Conservation (phyloP, 345 rosid genomes). For the Viola odorata region DNA sequence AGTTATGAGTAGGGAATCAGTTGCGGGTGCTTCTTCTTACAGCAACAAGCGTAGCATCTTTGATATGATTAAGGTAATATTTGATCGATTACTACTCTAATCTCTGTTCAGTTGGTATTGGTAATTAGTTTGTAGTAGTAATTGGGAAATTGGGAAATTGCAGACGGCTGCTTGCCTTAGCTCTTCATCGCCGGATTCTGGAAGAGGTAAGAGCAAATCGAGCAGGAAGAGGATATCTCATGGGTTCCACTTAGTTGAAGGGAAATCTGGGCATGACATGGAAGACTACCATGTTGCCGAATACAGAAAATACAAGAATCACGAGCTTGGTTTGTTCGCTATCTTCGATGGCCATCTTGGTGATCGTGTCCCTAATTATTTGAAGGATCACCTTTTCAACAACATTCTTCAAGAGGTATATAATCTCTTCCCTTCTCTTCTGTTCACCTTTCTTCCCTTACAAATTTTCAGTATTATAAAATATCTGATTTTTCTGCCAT, state of each 20-base stretch:
- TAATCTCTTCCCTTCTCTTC: background rate
- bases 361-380: slow-evolving; percentile 47
- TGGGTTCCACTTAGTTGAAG: slow-evolving; percentile 54
- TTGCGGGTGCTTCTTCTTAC: slow-evolving; percentile 27
- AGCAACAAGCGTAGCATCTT: slow-evolving; percentile 13
- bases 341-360: slow-evolving; percentile 61
- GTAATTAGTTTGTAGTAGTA: background rate
- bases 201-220: slow-evolving; percentile 44
- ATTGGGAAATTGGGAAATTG: slow-evolving; percentile 3
- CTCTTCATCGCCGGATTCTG: slow-evolving; percentile 30
- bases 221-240: slow-evolving; percentile 33
- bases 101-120: background rate
- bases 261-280: slow-evolving; percentile 60
- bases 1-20: slow-evolving; percentile 30
- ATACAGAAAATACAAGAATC: slow-evolving; percentile 36
- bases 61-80: slow-evolving; percentile 37
- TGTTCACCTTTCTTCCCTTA: background rate
- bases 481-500: background rate
- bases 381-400: slow-evolving; percentile 45
- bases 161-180: slow-evolving; percentile 31
- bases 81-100: background rate
- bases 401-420: slow-evolving; percentile 47
- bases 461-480: background rate
- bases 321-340: slow-evolving; percentile 50
- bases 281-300: slow-evolving; percentile 60